Percentiles rank a stretch among this genome's conserved stretches.
Conservation (phyloP, 192 early-diverging fungal species). For the Backusella parvicylindrica region DNA sequence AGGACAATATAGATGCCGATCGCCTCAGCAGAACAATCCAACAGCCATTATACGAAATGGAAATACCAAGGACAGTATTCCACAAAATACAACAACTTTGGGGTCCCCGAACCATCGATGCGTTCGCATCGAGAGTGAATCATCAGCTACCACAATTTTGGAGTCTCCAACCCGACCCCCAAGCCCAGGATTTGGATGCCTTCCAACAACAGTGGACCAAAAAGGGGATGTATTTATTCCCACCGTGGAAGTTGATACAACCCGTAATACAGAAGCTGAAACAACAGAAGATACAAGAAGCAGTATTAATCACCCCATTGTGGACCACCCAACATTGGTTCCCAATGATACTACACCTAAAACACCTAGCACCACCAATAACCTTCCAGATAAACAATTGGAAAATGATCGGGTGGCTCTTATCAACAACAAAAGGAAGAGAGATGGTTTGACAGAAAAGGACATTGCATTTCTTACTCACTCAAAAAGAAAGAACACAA, state of each 20-base stretch:
- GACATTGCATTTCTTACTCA: no score
- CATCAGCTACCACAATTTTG: neutral
- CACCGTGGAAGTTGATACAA: constrained; percentile 22
- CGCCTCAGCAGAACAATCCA: neutral
- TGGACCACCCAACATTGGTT: no score
- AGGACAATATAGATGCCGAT: constrained; percentile 11
- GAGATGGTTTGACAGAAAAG: no score
- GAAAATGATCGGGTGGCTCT: no score
- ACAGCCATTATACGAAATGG: neutral
- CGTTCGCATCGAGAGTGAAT: constrained; percentile 8
- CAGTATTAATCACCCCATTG: no score
- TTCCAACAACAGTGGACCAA: constrained; percentile 18
- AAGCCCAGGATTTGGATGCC: constrained; percentile 2
- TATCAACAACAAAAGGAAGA: no score
- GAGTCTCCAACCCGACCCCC: constrained; percentile 6
- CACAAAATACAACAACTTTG: neutral
- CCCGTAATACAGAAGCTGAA: neutral
- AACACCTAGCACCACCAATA: no score
- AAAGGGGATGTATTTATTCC: constrained; percentile 12
- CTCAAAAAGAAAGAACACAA: no score
- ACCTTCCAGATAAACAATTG: no score
- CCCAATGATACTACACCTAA: no score
- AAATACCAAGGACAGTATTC: neutral
- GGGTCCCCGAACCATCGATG: neutral
- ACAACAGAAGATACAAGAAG: neutral